phyloP scores from a whole-genome alignment of 805 yeast species.

The Yarrowia bubula region DNA sequence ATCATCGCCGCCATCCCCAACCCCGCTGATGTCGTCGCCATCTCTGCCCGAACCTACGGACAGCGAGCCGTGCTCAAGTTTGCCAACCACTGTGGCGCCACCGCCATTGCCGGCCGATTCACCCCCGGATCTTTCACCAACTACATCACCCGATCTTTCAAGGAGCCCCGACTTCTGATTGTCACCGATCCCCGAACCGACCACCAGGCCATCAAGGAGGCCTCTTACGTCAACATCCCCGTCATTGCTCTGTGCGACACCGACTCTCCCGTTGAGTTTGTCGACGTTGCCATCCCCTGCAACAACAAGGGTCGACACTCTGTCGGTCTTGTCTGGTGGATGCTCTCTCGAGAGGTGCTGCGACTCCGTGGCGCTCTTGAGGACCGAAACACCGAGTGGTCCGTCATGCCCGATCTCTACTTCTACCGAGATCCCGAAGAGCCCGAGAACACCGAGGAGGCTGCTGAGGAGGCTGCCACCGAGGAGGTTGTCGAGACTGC shows the following conservation, averaged over 20 bases:
- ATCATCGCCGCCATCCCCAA: constrained; percentile 99
- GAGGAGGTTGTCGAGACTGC: constrained; percentile 66
- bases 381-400: constrained; percentile 96
- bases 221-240: constrained; percentile 99
- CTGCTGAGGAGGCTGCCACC: constrained; percentile 61
- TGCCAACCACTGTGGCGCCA: constrained; percentile 99
- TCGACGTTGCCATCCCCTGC: constrained; percentile 99
- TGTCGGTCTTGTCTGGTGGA: constrained; percentile 99
- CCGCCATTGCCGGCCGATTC: constrained; percentile 99
- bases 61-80: constrained; percentile 99
- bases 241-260: constrained; percentile 98
- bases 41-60: constrained; percentile 98
- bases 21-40: constrained; percentile 97
- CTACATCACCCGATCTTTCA: constrained; percentile 99
- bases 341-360: constrained; percentile 97
- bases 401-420: constrained; percentile 99
- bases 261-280: constrained; percentile 98
- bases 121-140: constrained; percentile 99
- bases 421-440: constrained; percentile 99
- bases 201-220: constrained; percentile 99
- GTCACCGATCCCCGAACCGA: constrained; percentile 99
- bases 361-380: constrained; percentile 97
- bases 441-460: constrained; percentile 73
- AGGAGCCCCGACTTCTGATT: constrained; percentile 99
- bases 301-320: constrained; percentile 99